Evolutionary conservation across 352 stramenopile genomes (phyloP), one percentile per base, ranked within the genome.

Genomic region (Pythium insidiosum): DNA sequence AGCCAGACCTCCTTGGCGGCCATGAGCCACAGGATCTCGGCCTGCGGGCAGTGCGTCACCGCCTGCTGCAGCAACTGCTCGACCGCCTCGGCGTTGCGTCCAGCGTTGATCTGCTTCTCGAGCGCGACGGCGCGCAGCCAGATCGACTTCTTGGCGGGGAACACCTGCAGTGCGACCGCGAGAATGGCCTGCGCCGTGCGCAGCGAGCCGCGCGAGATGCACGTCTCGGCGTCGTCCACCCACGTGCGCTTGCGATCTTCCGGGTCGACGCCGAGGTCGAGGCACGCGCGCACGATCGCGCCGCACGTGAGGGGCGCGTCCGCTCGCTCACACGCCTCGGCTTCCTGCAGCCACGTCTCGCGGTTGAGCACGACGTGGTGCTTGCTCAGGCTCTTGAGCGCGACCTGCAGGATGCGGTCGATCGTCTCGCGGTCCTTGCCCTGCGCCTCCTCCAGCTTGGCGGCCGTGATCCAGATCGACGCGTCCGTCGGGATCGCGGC

Each of bases 401-500:
- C 81, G 36, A 84, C 49, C 48, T 88, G 73, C 43, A 94, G 78
- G 29, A 94, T 91, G 7, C 68, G 73, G 34, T 98, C 84, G 21
- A 85, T 78, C 53, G 81, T 73, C 29, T 88, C 73, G 12, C 68
- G 44, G 30, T 95, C 85, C 44, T 96, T 93, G 3, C 88, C 79
- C 61, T 99, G 91, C 0, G 91, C 94, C 78, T 99, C 97, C 68
- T 99, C 97, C 13, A 99, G 70, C 60, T 99, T 98, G 2, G 95
- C 95, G 12, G 96, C 97, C 3, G 96, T 97, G 50, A 99, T 98
- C 96, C 96, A 99, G 59, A 99, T 97, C 13, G 84, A 83, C 16
- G 94, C 85, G 43, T 99, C 97, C 0, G 88, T 97, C 1, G 97
- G 96, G 11, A 99, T 87, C 13, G 89, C 88, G 16, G 94, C 79